A percentile compares a stretch with the other conserved stretches of the same genome.
These are phyloP conservation scores for Celoporthe dispersa DNA, from an alignment of 2,329 filamentous ascomycete genomes.

Conservation along the genomic window DNA sequence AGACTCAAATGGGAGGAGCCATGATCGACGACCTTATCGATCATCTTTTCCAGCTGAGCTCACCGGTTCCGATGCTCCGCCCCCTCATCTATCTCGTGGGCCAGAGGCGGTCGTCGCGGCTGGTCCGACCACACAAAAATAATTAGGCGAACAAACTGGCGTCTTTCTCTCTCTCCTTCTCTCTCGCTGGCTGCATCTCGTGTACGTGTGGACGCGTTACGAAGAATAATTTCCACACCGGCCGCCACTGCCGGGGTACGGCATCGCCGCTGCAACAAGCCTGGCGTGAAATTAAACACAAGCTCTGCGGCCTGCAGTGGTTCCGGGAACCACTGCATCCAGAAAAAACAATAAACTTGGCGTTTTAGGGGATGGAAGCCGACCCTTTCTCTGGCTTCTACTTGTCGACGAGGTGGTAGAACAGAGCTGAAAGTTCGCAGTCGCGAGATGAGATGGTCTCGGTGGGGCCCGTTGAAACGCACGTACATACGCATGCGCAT, in stretches of 20 bases:
- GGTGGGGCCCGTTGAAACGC: constrained; percentile 6
- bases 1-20: neutral
- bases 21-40: constrained; percentile 3
- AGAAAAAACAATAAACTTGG: neutral
- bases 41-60: neutral
- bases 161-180: neutral
- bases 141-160: neutral
- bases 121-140: neutral
- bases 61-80: neutral
- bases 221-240: neutral
- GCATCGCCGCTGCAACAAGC: constrained; percentile 12
- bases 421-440: constrained; percentile 17
- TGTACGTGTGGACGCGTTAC: neutral
- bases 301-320: neutral
- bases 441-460: neutral
- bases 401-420: neutral
- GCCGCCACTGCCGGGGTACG: constrained; percentile 1
- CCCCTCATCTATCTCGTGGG: neutral
- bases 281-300: neutral
- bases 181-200: neutral
- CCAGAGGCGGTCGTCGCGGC: neutral
- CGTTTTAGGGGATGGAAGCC: neutral
- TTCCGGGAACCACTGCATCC: neutral
- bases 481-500: constrained; percentile 6
- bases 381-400: neutral